These are phyloP conservation scores for Calonectria hongkongensis DNA, from an alignment of 2,329 filamentous ascomycete species.

Conservation along the genomic window DNA sequence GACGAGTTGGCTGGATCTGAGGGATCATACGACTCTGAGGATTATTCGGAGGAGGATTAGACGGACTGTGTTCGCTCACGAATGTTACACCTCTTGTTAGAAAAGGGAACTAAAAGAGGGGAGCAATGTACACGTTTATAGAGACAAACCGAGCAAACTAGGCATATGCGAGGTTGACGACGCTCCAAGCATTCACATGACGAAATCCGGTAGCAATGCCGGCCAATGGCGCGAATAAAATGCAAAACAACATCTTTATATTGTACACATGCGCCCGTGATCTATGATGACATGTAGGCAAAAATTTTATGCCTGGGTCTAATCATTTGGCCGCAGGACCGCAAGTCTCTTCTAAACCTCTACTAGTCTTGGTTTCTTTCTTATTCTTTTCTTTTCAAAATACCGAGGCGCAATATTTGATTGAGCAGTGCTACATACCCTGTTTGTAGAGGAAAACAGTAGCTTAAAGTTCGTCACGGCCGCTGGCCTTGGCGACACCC, in stretches of 20 bases:
- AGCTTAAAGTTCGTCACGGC: conserved; percentile 81
- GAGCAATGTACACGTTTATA: conserved; percentile 27
- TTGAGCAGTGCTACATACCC: no score
- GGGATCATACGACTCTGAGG: conserved; percentile 57
- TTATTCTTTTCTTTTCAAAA: conserved; percentile 8
- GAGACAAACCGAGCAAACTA: conserved; percentile 26
- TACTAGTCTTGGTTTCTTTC: not conserved
- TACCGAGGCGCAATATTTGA: no score
- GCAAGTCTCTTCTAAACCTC: not conserved
- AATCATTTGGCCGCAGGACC: conserved; percentile 8
- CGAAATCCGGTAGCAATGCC: conserved; percentile 47
- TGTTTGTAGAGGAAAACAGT: no score
- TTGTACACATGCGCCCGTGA: conserved; percentile 47
- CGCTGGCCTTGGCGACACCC: conserved; percentile 79
- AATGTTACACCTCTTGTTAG: conserved; percentile 28
- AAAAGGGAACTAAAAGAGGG: conserved; percentile 25
- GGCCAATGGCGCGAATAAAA: conserved; percentile 42
- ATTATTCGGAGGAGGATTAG: conserved; percentile 55
- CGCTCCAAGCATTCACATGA: conserved; percentile 33
- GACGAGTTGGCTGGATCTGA: conserved; percentile 58
- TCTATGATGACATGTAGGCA: conserved; percentile 43
- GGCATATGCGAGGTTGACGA: conserved; percentile 4
- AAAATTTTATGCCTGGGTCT: conserved; percentile 30
- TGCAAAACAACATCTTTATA: conserved; percentile 41
- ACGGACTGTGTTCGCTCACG: conserved; percentile 22